These are phyloP conservation scores for Trematosphaeria pertusa DNA, from an alignment of 2,329 filamentous ascomycete species.

Conservation along the genomic window DNA sequence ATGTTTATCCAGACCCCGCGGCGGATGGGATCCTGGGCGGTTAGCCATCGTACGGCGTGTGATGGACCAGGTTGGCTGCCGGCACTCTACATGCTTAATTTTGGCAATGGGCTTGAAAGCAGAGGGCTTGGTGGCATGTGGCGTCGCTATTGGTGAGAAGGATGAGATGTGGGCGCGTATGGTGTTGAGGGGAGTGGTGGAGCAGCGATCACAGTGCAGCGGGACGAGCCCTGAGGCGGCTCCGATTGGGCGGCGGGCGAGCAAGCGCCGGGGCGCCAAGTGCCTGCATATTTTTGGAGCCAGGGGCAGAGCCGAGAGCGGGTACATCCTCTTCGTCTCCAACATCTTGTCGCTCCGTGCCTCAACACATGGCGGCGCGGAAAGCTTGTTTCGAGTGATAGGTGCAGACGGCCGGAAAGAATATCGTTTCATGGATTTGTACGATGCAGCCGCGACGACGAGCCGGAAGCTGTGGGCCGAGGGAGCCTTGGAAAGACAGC, in stretches of 20 bases:
- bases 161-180: slow-evolving; percentile 37
- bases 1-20: slow-evolving; percentile 32
- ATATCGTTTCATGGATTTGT: too few species aligned
- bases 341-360: slow-evolving; percentile 12
- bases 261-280: slow-evolving; percentile 31
- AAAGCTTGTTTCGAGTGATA: slow-evolving; percentile 6
- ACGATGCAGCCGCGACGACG: too few species aligned
- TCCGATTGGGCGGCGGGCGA: slow-evolving; percentile 33
- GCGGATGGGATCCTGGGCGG: slow-evolving; percentile 30
- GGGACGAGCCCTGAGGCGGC: slow-evolving; percentile 15
- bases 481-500: too few species aligned
- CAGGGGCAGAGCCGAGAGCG: slow-evolving; percentile 22
- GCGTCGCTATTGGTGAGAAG: slow-evolving; percentile 38
- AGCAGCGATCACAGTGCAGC: slow-evolving; percentile 37
- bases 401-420: too few species aligned
- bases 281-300: slow-evolving; percentile 34
- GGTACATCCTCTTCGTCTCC: slow-evolving; percentile 9
- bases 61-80: slow-evolving; percentile 30
- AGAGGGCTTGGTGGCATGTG: slow-evolving; percentile 31
- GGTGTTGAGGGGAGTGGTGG: slow-evolving; percentile 31
- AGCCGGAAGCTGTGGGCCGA: too few species aligned
- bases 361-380: slow-evolving; percentile 21
- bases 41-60: slow-evolving; percentile 38
- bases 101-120: slow-evolving; percentile 34
- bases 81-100: slow-evolving; percentile 30